Conservation (phyloP, 305 asterid genomes). For the Ilex paraguariensis region DNA sequence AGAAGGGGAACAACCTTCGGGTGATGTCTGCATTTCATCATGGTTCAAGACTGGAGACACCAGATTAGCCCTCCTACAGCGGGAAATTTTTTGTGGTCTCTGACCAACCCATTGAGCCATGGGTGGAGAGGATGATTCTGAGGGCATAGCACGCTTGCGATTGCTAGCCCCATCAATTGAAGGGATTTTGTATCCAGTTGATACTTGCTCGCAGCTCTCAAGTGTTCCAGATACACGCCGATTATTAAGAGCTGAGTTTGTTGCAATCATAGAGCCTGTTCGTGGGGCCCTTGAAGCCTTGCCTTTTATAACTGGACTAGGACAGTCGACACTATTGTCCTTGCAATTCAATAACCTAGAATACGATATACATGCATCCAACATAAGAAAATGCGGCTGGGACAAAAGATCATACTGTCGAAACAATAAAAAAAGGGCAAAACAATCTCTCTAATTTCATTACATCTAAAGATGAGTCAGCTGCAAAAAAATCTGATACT, state of each 20-base stretch:
- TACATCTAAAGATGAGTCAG: not conserved
- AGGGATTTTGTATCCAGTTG: conserved; percentile 47
- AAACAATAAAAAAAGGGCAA: conserved; percentile 6
- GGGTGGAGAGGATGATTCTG: conserved; percentile 88
- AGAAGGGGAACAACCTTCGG: conserved; percentile 82
- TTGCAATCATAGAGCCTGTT: conserved; percentile 46
- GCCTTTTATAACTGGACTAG: conserved; percentile 69
- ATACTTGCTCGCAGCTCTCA: conserved; percentile 88
- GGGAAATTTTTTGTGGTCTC: conserved; percentile 89
- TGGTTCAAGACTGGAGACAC: conserved; percentile 75
- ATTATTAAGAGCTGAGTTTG: conserved; percentile 43
- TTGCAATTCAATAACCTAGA: conserved; percentile 80
- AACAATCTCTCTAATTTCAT: not conserved
- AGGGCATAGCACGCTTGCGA: conserved; percentile 75
- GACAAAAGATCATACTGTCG: not conserved
- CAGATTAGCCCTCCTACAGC: conserved; percentile 90
- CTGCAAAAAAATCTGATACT: not conserved
- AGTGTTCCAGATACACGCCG: conserved; percentile 58
- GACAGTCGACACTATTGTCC: conserved; percentile 41
- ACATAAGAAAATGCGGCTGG: conserved; percentile 7
- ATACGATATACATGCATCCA: conserved; percentile 18
- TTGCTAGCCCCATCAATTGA: conserved; percentile 58
- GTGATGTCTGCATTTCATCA: conserved; percentile 66
- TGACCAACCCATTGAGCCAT: conserved; percentile 98
- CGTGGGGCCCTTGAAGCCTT: conserved; percentile 93